A percentile compares a stretch with the other conserved stretches of the same genome.
Conservation (phyloP, 2,329 filamentous ascomycete genomes). For the Alternaria hordeiaustralica region DNA sequence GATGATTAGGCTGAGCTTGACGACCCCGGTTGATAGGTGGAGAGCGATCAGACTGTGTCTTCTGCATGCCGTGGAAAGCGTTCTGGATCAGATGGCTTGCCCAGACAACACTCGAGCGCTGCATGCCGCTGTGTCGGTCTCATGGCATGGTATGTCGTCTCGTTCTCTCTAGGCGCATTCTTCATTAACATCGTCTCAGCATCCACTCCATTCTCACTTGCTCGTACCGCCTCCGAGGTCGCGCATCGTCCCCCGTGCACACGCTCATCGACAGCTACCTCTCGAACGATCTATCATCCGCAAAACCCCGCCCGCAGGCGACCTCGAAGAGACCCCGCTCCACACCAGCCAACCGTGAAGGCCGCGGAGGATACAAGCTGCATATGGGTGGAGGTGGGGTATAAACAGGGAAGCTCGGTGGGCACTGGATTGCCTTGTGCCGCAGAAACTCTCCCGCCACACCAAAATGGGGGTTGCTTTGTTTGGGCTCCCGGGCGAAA, state of each 20-base stretch:
- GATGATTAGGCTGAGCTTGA: neutral
- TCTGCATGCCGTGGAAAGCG: neutral
- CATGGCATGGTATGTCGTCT: too few species aligned
- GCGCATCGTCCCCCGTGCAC: neutral
- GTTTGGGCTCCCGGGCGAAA: neutral
- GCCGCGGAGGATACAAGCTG: neutral
- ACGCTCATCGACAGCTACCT: neutral
- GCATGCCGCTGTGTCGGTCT: too few species aligned
- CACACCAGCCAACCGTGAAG: neutral
- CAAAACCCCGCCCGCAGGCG: neutral
- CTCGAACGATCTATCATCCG: neutral
- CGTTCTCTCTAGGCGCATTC: neutral
- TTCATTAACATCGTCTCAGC: neutral
- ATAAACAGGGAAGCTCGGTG: too few species aligned
- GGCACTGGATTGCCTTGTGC: neutral
- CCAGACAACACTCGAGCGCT: neutral
- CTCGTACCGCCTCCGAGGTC: neutral
- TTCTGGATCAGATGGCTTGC: neutral
- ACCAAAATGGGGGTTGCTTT: neutral
- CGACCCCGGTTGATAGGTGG: neutral
- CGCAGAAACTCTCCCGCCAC: neutral
- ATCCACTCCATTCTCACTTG: neutral
- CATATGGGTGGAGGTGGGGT: neutral
- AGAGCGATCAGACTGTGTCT: neutral
- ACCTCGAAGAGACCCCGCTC: neutral